Conservation (phyloP, 2,329 filamentous ascomycete genomes). For the Juglanconis sp. region DNA sequence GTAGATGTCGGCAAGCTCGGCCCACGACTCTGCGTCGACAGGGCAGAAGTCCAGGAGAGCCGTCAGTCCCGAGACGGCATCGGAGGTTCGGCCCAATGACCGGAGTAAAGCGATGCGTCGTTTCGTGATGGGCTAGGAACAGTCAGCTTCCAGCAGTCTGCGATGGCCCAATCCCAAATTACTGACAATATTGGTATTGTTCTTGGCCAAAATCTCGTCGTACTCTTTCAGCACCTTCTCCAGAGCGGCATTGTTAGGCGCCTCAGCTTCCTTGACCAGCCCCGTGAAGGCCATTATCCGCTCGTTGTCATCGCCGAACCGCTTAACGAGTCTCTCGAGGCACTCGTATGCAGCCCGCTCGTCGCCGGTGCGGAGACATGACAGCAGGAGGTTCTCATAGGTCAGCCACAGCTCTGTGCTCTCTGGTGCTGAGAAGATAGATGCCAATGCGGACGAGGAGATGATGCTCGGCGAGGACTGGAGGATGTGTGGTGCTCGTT, state of each 20-base stretch:
- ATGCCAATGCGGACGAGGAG: constrained; percentile 51
- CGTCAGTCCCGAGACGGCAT: constrained; percentile 73
- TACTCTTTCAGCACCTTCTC: constrained; percentile 73
- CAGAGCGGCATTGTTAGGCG: constrained; percentile 62
- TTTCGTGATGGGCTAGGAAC: constrained; percentile 72
- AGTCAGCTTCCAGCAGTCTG: constrained; percentile 28
- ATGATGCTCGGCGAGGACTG: constrained; percentile 51
- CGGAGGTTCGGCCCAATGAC: constrained; percentile 64
- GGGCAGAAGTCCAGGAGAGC: constrained; percentile 78
- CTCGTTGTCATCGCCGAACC: constrained; percentile 84
- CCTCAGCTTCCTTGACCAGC: constrained; percentile 79
- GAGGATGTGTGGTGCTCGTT: constrained; percentile 57
- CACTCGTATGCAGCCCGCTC: constrained; percentile 72
- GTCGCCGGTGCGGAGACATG: constrained; percentile 81
- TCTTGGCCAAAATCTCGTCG: constrained; percentile 67
- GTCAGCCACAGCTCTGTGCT: constrained; percentile 77
- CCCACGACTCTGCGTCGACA: constrained; percentile 90
- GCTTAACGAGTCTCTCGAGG: constrained; percentile 69
- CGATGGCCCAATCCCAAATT: neutral
- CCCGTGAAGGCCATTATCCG: constrained; percentile 80
- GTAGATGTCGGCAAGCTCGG: constrained; percentile 87
- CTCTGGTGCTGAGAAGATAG: constrained; percentile 59
- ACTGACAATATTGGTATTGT: constrained; percentile 76
- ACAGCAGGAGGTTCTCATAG: constrained; percentile 82
- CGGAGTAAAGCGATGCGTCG: constrained; percentile 76